Percentiles rank a stretch among this genome's conserved stretches.
Conservation (phyloP, 2,329 filamentous ascomycete species). For the Cryphonectria carpinicola region DNA sequence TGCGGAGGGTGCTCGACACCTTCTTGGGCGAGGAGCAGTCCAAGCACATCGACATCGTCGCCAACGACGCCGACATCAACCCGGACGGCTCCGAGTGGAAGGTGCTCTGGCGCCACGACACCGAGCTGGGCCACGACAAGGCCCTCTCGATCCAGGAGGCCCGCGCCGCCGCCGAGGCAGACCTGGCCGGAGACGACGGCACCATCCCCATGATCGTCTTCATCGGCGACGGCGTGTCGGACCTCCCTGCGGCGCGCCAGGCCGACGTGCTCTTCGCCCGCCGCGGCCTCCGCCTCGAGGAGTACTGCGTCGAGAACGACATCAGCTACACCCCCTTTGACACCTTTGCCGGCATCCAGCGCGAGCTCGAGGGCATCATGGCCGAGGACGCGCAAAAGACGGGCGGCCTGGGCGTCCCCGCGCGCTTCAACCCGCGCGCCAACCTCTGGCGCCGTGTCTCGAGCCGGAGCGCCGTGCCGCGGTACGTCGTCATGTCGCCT, state of each 20-base stretch:
- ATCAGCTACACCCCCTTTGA: conserved; percentile 66
- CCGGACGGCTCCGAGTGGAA: conserved; percentile 64
- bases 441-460: conserved; percentile 69
- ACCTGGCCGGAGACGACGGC: conserved; percentile 59
- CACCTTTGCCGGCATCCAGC: conserved; percentile 68
- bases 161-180: conserved; percentile 57
- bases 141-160: conserved; percentile 66
- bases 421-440: conserved; percentile 67
- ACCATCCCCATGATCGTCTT: conserved; percentile 70
- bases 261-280: conserved; percentile 71
- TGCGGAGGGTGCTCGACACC: conserved; percentile 63
- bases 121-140: conserved; percentile 69
- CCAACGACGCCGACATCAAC: conserved; percentile 66
- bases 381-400: conserved; percentile 65
- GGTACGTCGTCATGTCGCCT: conserved; percentile 43
- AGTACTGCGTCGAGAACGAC: conserved; percentile 66
- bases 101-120: conserved; percentile 69
- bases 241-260: conserved; percentile 67
- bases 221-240: conserved; percentile 71
- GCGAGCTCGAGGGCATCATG: conserved; percentile 60
- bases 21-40: conserved; percentile 66
- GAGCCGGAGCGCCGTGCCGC: conserved; percentile 57
- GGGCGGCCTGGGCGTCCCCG: conserved; percentile 60
- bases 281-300: conserved; percentile 65
- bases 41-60: conserved; percentile 66